Percentiles rank a stretch among this genome's conserved stretches.
Evolutionary conservation across 2,329 filamentous ascomycete species (phyloP).

Genomic region (Fonsecaea pedrosoi): DNA sequence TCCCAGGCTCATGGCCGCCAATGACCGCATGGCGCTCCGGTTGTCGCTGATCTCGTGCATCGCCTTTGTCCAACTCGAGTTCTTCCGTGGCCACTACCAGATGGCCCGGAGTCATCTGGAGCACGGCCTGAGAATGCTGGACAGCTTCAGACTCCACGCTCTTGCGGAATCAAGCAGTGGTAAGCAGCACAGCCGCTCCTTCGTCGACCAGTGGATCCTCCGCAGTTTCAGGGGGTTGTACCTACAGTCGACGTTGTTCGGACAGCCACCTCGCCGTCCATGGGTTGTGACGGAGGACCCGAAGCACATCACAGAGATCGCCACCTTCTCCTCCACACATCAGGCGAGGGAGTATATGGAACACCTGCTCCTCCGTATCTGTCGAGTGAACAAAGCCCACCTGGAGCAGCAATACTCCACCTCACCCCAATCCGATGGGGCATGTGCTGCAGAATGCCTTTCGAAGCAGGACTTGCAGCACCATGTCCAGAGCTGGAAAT

Average conservation of each 20-base stretch:
- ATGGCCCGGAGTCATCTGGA: constrained; percentile 44
- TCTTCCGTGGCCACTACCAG: constrained; percentile 46
- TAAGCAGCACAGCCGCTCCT: not conserved
- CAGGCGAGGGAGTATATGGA: constrained; percentile 20
- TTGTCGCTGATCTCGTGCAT: constrained; percentile 52
- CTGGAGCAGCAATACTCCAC: not conserved
- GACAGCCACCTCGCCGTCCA: constrained; percentile 28
- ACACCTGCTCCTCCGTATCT: constrained; percentile 8
- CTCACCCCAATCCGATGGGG: not conserved
- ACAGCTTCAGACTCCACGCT: not conserved
- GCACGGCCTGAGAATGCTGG: constrained; percentile 44
- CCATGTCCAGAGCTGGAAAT: not conserved
- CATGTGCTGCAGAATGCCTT: not conserved
- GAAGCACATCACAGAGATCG: not conserved
- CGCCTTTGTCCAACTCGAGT: constrained; percentile 52
- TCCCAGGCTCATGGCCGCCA: constrained; percentile 38
- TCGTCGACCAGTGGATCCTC: constrained; percentile 34
- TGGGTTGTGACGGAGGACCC: not conserved
- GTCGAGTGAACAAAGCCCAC: not conserved
- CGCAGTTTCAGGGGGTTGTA: constrained; percentile 42
- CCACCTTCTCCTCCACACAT: not conserved
- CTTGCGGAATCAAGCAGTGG: not conserved
- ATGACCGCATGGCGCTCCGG: constrained; percentile 43
- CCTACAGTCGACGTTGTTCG: constrained; percentile 43
- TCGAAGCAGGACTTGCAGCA: not conserved